Evolutionary conservation across 441 rosid species (phyloP).

Genomic region (Bruguiera hainesii): DNA sequence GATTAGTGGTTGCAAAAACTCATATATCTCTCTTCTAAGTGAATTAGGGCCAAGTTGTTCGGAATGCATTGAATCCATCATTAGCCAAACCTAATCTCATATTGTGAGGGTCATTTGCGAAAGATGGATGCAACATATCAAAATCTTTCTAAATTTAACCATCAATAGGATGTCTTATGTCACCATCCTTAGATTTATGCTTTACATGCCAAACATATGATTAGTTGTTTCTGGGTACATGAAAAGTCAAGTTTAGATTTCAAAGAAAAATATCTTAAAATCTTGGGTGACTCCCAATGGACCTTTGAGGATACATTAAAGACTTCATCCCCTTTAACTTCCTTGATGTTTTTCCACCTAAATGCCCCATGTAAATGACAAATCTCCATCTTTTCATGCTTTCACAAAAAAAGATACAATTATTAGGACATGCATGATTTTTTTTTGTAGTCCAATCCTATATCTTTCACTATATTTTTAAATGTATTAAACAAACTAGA

Average conservation of each 20-base stretch:
- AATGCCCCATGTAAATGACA: background rate
- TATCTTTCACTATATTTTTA: too few species aligned
- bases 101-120: background rate
- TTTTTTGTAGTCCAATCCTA: background rate
- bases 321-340: background rate
- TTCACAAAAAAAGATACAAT: conserved; percentile 4
- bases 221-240: background rate
- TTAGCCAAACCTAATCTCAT: background rate
- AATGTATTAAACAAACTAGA: too few species aligned
- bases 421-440: background rate
- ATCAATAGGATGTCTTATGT: background rate
- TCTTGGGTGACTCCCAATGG: too few species aligned
- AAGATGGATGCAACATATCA: background rate
- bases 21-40: background rate
- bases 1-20: background rate
- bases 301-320: background rate
- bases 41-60: background rate
- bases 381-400: background rate
- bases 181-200: background rate
- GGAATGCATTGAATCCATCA: background rate
- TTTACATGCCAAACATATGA: background rate
- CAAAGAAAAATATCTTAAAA: background rate
- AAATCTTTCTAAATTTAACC: background rate
- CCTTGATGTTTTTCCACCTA: background rate
- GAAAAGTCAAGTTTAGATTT: background rate